Evolutionary conservation across 1,284 basidiomycete genomes (phyloP).

Genomic region (Coniferiporia sulphurascens): DNA sequence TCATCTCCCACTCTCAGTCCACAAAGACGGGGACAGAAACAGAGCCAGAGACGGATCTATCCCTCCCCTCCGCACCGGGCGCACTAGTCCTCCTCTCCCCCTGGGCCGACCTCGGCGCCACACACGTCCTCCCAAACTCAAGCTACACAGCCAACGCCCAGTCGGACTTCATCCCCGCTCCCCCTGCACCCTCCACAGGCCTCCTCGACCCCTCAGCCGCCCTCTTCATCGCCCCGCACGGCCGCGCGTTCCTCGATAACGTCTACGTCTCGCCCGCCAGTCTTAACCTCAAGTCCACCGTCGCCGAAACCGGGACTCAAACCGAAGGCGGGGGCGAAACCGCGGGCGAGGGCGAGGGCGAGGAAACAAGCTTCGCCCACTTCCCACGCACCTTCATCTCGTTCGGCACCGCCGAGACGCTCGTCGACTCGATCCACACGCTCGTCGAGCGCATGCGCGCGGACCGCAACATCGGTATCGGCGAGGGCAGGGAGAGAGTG

Average conservation of each 20-base stretch:
- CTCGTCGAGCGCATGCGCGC: slow-evolving; percentile 37
- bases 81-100: slow-evolving; percentile 53
- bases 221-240: slow-evolving; percentile 28
- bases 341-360: slow-evolving; percentile 19
- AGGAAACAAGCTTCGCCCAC: slow-evolving; percentile 38
- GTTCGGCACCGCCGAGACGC: slow-evolving; percentile 47
- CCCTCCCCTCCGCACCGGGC: slow-evolving; percentile 42
- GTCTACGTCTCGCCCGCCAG: slow-evolving; percentile 55
- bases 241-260: slow-evolving; percentile 37
- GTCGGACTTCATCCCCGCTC: slow-evolving; percentile 7
- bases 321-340: slow-evolving; percentile 18
- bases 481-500: slow-evolving; percentile 10
- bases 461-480: no score
- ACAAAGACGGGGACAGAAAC: no score
- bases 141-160: slow-evolving; percentile 28
- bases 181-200: not conserved
- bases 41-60: no score
- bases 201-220: not conserved
- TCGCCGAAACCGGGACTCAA: no score
- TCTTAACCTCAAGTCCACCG: no score
- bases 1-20: slow-evolving; percentile 23
- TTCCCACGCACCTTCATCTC: slow-evolving; percentile 54
- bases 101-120: slow-evolving; percentile 47
- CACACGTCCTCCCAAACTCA: slow-evolving; percentile 30
- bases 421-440: slow-evolving; percentile 44